A percentile compares a stretch with the other conserved stretches of the same genome.
Evolutionary conservation across 2,329 filamentous ascomycete genomes (phyloP).

Genomic region (Alternaria sp.): DNA sequence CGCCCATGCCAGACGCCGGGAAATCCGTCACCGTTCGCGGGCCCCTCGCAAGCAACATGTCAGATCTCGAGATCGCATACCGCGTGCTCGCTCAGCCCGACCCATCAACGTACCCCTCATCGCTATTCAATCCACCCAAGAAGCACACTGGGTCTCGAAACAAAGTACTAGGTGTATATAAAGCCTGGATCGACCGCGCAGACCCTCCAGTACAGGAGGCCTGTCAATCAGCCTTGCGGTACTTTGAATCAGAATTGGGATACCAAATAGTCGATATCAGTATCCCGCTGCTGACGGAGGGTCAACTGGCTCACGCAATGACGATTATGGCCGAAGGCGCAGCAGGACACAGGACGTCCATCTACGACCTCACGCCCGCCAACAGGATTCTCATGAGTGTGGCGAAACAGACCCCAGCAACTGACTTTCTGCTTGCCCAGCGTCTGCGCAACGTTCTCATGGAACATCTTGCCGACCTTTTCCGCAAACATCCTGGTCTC

Average conservation of each 20-base stretch:
- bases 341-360: constrained; percentile 55
- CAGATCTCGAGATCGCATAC: constrained; percentile 83
- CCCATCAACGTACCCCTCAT: constrained; percentile 64
- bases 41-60: constrained; percentile 76
- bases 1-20: constrained; percentile 65
- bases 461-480: constrained; percentile 77
- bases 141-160: constrained; percentile 52
- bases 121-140: constrained; percentile 64
- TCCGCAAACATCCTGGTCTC: constrained; percentile 72
- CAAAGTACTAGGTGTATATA: constrained; percentile 74
- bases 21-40: constrained; percentile 72
- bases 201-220: constrained; percentile 66
- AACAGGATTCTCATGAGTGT: constrained; percentile 75
- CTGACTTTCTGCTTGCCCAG: constrained; percentile 75
- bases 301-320: constrained; percentile 76
- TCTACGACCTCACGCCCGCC: constrained; percentile 65
- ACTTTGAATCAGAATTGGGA: constrained; percentile 59
- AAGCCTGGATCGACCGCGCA: constrained; percentile 72
- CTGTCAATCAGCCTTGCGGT: constrained; percentile 68
- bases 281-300: constrained; percentile 71
- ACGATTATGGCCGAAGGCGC: constrained; percentile 78
- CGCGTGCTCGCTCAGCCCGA: constrained; percentile 78
- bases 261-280: constrained; percentile 66
- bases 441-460: constrained; percentile 78
- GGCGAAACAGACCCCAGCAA: constrained; percentile 67